Conservation (phyloP, 139 green algal species). For the Marvania coccoides region DNA sequence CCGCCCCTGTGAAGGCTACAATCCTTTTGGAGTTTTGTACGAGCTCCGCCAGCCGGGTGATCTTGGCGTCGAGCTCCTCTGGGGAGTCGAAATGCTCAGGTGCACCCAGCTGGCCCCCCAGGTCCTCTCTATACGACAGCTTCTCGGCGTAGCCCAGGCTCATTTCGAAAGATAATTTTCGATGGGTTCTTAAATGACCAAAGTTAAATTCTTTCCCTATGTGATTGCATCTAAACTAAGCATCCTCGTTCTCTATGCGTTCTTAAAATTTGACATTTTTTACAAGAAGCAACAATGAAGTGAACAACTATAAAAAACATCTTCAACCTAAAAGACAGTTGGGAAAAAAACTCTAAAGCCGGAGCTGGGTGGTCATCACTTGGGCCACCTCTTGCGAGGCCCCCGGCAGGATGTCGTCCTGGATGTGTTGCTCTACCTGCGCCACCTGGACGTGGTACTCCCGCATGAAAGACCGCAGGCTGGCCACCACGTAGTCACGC, state of each 20-base stretch:
- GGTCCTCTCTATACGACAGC: conserved; percentile 56
- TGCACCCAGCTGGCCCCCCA: conserved; percentile 69
- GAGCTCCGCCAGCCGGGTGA: conserved; percentile 39
- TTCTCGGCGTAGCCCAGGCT: conserved; percentile 36
- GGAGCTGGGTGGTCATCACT: neutral
- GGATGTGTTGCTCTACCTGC: conserved; percentile 7
- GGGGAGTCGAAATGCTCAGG: conserved; percentile 49
- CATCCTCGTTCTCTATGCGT: too few species aligned
- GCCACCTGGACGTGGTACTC: conserved; percentile 22
- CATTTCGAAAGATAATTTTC: too few species aligned
- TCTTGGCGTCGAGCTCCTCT: conserved; percentile 28
- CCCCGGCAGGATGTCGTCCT: neutral
- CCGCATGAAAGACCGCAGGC: conserved; percentile 19
- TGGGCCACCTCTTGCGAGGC: neutral
- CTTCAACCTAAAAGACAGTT: too few species aligned
- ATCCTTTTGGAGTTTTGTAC: conserved; percentile 28
- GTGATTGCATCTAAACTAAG: too few species aligned
- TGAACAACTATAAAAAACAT: too few species aligned
- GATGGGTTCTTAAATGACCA: too few species aligned
- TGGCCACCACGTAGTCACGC: conserved; percentile 16
- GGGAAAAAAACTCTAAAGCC: too few species aligned
- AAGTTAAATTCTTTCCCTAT: too few species aligned
- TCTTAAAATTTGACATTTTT: too few species aligned
- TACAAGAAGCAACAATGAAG: too few species aligned
- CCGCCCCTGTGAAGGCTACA: conserved; percentile 87